phyloP scores from a whole-genome alignment of 1,139 yeast species.

The Yamadazyma mexicana region DNA sequence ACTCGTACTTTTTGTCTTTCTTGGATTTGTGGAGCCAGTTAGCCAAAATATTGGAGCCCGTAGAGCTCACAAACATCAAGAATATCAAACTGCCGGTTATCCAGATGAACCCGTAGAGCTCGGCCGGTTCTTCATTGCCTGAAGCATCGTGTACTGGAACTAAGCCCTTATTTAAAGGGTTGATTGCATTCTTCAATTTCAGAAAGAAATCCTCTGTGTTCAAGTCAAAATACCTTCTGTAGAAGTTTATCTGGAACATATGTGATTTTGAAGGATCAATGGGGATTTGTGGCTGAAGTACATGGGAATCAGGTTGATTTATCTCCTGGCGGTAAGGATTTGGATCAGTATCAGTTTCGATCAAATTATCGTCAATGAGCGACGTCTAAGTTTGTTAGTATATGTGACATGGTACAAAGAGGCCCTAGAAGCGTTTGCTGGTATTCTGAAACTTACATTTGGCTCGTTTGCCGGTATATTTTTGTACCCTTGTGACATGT shows the following conservation, averaged over 20 bases:
- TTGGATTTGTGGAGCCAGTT: constrained; percentile 45
- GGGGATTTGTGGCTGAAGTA: constrained; percentile 20
- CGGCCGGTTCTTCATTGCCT: constrained; percentile 43
- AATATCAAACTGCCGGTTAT: constrained; percentile 76
- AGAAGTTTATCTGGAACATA: constrained; percentile 55
- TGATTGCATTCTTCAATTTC: constrained; percentile 43
- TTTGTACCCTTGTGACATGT: constrained; percentile 8
- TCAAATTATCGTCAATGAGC: constrained; percentile 15
- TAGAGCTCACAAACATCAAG: constrained; percentile 70
- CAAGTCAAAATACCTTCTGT: constrained; percentile 61
- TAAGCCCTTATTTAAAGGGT: constrained; percentile 39
- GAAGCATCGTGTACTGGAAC: constrained; percentile 18
- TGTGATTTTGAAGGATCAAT: constrained; percentile 28
- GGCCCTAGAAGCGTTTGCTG: no score
- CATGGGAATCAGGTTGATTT: constrained; percentile 11
- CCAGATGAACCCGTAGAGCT: constrained; percentile 84
- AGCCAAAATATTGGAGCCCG: constrained; percentile 46
- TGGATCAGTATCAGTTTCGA: constrained; percentile 11
- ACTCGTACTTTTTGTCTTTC: constrained; percentile 48
- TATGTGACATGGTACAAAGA: no score
- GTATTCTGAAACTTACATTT: constrained; percentile 7
- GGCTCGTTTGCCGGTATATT: constrained; percentile 10
- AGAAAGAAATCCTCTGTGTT: constrained; percentile 59
- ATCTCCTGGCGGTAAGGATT: constrained; percentile 1
- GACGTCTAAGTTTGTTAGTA: constrained; percentile 11